Percentiles rank a stretch among this genome's conserved stretches.
phyloP scores from a whole-genome alignment of 768 basidiomycete species.

The Coprinopsis cinerea region DNA sequence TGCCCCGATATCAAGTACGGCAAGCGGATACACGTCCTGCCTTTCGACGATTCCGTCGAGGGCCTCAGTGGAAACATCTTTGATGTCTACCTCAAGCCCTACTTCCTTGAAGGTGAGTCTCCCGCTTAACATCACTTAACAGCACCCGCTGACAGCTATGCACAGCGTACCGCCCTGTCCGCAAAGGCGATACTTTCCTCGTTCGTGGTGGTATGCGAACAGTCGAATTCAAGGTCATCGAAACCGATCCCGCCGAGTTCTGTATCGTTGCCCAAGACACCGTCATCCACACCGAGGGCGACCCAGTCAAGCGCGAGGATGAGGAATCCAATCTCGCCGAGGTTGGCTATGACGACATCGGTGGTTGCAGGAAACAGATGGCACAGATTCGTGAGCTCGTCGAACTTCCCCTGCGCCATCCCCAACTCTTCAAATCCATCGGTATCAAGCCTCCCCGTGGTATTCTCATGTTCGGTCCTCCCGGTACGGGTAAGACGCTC shows the following conservation, averaged over 20 bases:
- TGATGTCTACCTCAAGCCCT: constrained; percentile 97
- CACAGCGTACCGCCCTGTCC: constrained; percentile 85
- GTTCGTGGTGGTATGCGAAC: constrained; percentile 98
- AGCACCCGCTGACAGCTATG: background rate
- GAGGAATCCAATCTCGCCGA: constrained; percentile 95
- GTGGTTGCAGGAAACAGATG: constrained; percentile 99
- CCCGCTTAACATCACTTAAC: background rate
- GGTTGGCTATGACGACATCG: constrained; percentile 98
- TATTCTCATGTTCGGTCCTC: constrained; percentile 97
- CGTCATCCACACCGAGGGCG: constrained; percentile 97
- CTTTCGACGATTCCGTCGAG: constrained; percentile 98
- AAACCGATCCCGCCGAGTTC: constrained; percentile 96
- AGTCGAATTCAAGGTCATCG: constrained; percentile 98
- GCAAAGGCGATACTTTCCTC: constrained; percentile 98
- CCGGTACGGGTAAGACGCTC: constrained; percentile 98
- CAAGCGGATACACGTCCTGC: constrained; percentile 93
- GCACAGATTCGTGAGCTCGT: constrained; percentile 99
- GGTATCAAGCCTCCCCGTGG: constrained; percentile 99
- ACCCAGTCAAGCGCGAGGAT: constrained; percentile 97
- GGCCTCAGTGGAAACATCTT: constrained; percentile 98
- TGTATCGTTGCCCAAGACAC: constrained; percentile 99
- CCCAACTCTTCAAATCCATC: constrained; percentile 99
- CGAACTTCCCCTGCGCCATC: constrained; percentile 95
- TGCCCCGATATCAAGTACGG: constrained; percentile 99
- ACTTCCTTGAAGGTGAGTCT: constrained; percentile 86